Base-by-base conservation (phyloP, 768 basidiomycete genomes). In the Cystobasidium onofrii region DNA sequence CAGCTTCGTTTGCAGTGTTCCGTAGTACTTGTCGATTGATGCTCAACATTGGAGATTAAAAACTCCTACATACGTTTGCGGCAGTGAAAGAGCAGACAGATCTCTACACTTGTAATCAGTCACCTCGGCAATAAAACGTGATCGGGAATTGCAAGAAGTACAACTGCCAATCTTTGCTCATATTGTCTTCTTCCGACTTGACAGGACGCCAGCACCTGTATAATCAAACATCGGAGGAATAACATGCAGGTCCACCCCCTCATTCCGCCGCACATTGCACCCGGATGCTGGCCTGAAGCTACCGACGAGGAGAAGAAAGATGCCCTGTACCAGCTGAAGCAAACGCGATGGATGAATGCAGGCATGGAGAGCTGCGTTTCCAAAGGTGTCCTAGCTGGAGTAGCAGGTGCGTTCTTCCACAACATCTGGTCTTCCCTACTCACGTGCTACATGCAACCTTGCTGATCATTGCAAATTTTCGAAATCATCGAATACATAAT, bases 401-500 rank as follows among this genome's bases (percentile, higher is more conserved):
- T 55, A 50, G 72, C 50, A 31, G 72, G 72, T 73, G 31, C 20
- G 70, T 50, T 23, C 18, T 15, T 36, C 33, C 1, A 52, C 46
- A 3, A n/a, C 84, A 57, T 54, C 44, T 50, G 63, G 3, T 20
- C n/a, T 20, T 15, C 9, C n/a, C 46, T 20, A 50, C 18, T n/a
- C 46, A 50, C 33, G n/a, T 36, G 50, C 41, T 18, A 13, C 33
- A 12, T n/a, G n/a, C n/a, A n/a, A n/a, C n/a, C n/a, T n/a, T n/a
- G 85, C 39, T 41, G 64, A 50, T 29, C 41, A 85, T 76, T 86
- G 82, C 75, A 86, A 86, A 54, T 84, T 85, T 29, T 90, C 93
- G 80, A 92, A 93, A 78, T 89, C 92, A 0, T 84, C 86, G 54
- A 50, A 50, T 17, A 43, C 41, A 43, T 43, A 18, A 43, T 43